Evolutionary conservation across 2,329 filamentous ascomycete species (phyloP).

Genomic region (Aquanectria penicillioides): DNA sequence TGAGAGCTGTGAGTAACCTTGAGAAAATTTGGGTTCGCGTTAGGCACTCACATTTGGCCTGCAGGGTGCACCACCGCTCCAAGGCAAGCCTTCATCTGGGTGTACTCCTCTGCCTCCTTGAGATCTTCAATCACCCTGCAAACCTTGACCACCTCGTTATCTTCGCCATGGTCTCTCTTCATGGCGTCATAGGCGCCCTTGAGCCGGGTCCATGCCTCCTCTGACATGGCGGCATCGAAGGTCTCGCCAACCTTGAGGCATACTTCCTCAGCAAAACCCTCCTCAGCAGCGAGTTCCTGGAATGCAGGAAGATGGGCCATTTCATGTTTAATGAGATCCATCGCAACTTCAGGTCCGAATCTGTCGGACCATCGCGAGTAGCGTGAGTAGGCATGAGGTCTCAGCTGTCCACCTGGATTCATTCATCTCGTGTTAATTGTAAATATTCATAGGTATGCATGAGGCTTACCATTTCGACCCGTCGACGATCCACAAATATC

Average conservation of each 20-base stretch:
- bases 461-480: constrained; percentile 17
- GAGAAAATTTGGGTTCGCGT: no score
- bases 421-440: background rate
- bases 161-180: constrained; percentile 21
- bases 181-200: constrained; percentile 12
- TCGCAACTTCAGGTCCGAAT: constrained; percentile 12
- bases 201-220: constrained; percentile 18
- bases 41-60: constrained; percentile 14
- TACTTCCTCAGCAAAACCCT: constrained; percentile 17
- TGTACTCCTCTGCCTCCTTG: constrained; percentile 18
- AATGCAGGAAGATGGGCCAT: constrained; percentile 21
- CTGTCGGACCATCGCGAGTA: constrained; percentile 10
- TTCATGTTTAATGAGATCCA: constrained; percentile 18
- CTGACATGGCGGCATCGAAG: constrained; percentile 23
- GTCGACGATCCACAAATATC: constrained; percentile 23
- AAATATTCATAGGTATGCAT: background rate
- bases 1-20: background rate
- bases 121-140: constrained; percentile 15
- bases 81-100: constrained; percentile 21
- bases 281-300: constrained; percentile 3
- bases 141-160: constrained; percentile 16
- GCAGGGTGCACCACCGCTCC: constrained; percentile 16
- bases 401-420: constrained; percentile 14
- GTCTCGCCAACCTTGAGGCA: constrained; percentile 24
- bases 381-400: constrained; percentile 20